Evolutionary conservation across 306 rosid species (phyloP), one percentile per base, ranked within the genome.

Genomic region (Quercus rubra): DNA sequence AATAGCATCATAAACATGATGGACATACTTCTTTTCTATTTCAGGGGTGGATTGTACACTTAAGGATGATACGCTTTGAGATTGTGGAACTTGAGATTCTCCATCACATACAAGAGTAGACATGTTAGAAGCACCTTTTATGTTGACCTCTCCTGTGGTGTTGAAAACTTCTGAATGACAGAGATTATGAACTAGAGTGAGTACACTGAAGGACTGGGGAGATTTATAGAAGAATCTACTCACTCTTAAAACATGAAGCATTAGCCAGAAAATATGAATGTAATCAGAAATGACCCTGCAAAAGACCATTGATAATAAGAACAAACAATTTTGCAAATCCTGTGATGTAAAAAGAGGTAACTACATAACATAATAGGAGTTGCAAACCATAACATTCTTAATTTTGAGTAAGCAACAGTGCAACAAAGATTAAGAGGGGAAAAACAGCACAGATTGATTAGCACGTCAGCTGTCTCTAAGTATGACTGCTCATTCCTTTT

Each of bases 1-100:
- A 27, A 96, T 91, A 46, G 98, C 99, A 82, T 96, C 97, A 81
- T 93, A 96, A 63, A 93, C 99, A 72, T 78, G 80, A 82, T 90
- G 98, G 21, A 96, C 97, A 75, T 85, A 91, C 88, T 93, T 96
- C 85, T 88, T 93, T 85, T 96, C 99, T 41, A 96, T 96, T 80
- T 93, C 99, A 41, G 98, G 97, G 61, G 97, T 91, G 72, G 74
- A 87, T 77, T 88, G 19, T 51, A 88, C 89, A 38, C 86, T 87
- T 20, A 56, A 38, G 71, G 91, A 84, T 38, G 90, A 66, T 49
- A 49, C 5, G 1, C 15, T 49, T 49, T 49, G 54, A 12, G 90
- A 79, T 72, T 76, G 85, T 5, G 62, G 57, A 84, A 54, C 76
- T 74, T 74, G 78, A 67, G 85, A 49, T 76, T 89, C 87, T 55